Conservation (phyloP, 2,329 filamentous ascomycete genomes). For the Phialophora macrospora region DNA sequence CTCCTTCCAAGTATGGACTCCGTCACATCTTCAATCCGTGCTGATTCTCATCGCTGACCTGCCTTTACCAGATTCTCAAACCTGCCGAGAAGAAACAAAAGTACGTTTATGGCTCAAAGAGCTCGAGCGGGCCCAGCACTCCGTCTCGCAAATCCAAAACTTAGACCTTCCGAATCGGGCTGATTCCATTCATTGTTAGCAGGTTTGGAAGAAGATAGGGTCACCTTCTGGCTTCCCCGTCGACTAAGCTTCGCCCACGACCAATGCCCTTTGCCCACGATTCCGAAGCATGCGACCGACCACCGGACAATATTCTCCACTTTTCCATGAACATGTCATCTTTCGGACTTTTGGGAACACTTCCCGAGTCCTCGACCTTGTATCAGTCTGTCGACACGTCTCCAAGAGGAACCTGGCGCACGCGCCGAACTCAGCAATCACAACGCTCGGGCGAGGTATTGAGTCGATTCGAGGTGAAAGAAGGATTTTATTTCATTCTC, state of each 20-base stretch:
- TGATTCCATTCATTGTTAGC: conserved; percentile 72
- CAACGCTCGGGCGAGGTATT: conserved; percentile 1
- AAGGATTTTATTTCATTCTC: conserved; percentile 21
- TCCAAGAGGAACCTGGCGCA: conserved; percentile 6
- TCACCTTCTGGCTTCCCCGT: conserved; percentile 34
- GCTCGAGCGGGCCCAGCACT: conserved; percentile 71
- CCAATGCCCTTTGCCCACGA: conserved; percentile 20
- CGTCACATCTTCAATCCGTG: conserved; percentile 31
- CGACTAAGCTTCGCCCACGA: conserved; percentile 26
- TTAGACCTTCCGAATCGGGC: conserved; percentile 54
- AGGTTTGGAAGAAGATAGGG: conserved; percentile 93
- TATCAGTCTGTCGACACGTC: conserved; percentile 28
- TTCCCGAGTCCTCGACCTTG: conserved; percentile 21
- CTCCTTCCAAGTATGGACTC: conserved; percentile 84
- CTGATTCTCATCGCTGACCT: conserved; percentile 20
- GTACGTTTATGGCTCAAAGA: conserved; percentile 82
- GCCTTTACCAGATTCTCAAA: conserved; percentile 78
- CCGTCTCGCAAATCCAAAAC: conserved; percentile 72
- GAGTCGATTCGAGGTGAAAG: conserved; percentile 22
- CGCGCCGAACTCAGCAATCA: conserved; percentile 14
- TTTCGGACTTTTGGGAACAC: conserved; percentile 23
- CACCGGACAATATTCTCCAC: conserved; percentile 20
- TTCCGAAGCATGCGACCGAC: conserved; percentile 23
- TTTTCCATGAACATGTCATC: conserved; percentile 23
- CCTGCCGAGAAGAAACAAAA: conserved; percentile 99